Conservation (phyloP, 306 rosid genomes). For the Cucumis cinereus region DNA sequence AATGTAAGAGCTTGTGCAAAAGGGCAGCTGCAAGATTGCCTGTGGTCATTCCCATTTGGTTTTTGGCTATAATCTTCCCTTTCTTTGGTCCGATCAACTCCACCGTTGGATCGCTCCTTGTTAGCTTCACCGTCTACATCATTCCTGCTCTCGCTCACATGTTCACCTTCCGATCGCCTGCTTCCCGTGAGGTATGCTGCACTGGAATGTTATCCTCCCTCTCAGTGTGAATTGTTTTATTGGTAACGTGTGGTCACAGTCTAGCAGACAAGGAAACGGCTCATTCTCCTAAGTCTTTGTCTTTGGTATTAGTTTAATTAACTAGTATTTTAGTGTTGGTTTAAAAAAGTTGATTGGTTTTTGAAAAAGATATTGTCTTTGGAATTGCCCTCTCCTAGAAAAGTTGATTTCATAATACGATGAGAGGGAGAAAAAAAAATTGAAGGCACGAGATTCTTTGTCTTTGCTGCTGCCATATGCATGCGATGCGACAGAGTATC, state of each 20-base stretch:
- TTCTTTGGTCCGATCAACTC: conserved; percentile 97
- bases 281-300: conserved; percentile 10
- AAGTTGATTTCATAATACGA: not conserved
- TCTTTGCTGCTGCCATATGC: conserved; percentile 10
- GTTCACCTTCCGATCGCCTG: conserved; percentile 73
- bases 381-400: not conserved
- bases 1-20: conserved; percentile 85
- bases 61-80: conserved; percentile 85
- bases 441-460: conserved; percentile 27
- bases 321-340: not conserved
- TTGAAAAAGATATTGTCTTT: not conserved
- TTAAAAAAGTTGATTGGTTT: not conserved
- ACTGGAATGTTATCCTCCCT: not conserved
- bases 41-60: conserved; percentile 92
- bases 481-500: conserved; percentile 13
- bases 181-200: conserved; percentile 65
- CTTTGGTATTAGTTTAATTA: not conserved
- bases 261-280: conserved; percentile 30
- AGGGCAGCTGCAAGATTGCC: conserved; percentile 89
- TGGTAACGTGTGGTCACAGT: conserved; percentile 27
- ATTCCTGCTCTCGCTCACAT: conserved; percentile 81
- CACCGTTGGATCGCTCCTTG: conserved; percentile 94
- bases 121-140: conserved; percentile 93
- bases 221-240: not conserved
- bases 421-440: not conserved